Percentiles rank a stretch among this genome's conserved stretches.
Conservation (phyloP, 202 grass and related monocot genomes). For the Hordeum pubiflorum region DNA sequence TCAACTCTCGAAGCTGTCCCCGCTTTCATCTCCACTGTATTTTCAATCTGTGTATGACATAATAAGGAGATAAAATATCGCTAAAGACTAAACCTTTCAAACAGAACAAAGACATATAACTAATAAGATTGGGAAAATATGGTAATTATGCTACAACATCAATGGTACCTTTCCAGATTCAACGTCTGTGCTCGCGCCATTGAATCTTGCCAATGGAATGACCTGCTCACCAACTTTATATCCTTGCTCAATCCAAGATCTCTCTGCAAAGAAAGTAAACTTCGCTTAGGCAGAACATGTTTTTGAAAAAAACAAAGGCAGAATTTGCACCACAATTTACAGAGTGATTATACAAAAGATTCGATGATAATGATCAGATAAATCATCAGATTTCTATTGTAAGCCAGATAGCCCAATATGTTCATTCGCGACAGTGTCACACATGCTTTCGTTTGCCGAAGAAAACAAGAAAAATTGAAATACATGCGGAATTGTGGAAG, state of each 20-base stretch:
- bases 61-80: background rate
- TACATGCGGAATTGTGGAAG: background rate
- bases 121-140: background rate
- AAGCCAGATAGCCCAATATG: background rate
- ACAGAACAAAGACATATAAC: background rate
- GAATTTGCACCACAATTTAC: constrained; percentile 2
- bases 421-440: background rate
- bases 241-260: constrained; percentile 90
- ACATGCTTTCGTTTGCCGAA: background rate
- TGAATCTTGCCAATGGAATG: constrained; percentile 97
- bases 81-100: background rate
- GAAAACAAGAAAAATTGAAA: constrained; percentile 6
- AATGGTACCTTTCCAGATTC: constrained; percentile 54
- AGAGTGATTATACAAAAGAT: constrained; percentile 13
- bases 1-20: constrained; percentile 43
- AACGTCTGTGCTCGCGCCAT: constrained; percentile 52
- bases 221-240: constrained; percentile 90
- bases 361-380: background rate
- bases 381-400: constrained; percentile 13
- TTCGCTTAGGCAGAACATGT: background rate
- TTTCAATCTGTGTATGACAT: constrained; percentile 48
- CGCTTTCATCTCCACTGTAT: constrained; percentile 50
- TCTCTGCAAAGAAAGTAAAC: constrained; percentile 53
- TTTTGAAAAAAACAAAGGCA: background rate
- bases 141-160: constrained; percentile 20